A percentile compares a stretch with the other conserved stretches of the same genome.
Evolutionary conservation across 1,284 basidiomycete species (phyloP).

Genomic region (Sanguinoderma infundibulare): DNA sequence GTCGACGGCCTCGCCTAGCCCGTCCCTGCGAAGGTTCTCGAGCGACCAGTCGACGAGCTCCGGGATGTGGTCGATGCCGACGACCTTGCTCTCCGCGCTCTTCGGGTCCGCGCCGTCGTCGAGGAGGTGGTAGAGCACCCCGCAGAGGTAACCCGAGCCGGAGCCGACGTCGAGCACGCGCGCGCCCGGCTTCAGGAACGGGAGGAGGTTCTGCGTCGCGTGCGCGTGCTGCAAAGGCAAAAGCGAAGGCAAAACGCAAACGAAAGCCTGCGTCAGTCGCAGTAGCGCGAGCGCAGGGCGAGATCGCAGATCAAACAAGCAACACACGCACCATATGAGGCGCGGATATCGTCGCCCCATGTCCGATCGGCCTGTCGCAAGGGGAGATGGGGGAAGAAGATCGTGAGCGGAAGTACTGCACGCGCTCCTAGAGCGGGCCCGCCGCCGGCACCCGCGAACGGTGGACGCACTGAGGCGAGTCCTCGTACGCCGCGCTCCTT

Average conservation of each 20-base stretch:
- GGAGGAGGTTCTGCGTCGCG: constrained; percentile 74
- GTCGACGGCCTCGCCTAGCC: constrained; percentile 57
- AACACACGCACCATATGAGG: constrained; percentile 87
- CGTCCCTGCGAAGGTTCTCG: constrained; percentile 74
- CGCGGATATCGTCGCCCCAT: constrained; percentile 87
- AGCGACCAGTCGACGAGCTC: constrained; percentile 76
- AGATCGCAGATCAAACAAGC: constrained; percentile 3
- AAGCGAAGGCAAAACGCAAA: not conserved
- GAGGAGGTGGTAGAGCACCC: constrained; percentile 80
- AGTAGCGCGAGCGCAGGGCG: not conserved
- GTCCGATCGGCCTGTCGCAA: constrained; percentile 74
- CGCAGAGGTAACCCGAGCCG: constrained; percentile 80
- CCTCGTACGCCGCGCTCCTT: constrained; percentile 67
- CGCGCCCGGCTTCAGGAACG: constrained; percentile 70
- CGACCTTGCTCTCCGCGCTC: constrained; percentile 57
- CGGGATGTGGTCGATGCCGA: constrained; percentile 93
- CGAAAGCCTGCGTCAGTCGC: not conserved
- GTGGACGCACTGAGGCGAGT: constrained; percentile 76
- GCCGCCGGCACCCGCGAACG: no score
- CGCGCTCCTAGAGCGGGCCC: constrained; percentile 25
- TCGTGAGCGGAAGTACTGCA: not conserved
- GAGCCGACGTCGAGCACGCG: constrained; percentile 83
- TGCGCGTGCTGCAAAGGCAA: constrained; percentile 70
- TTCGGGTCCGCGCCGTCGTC: constrained; percentile 32
- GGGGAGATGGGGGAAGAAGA: no score